Base-by-base conservation (phyloP, 768 basidiomycete species). In the Cubamyces sp. region DNA sequence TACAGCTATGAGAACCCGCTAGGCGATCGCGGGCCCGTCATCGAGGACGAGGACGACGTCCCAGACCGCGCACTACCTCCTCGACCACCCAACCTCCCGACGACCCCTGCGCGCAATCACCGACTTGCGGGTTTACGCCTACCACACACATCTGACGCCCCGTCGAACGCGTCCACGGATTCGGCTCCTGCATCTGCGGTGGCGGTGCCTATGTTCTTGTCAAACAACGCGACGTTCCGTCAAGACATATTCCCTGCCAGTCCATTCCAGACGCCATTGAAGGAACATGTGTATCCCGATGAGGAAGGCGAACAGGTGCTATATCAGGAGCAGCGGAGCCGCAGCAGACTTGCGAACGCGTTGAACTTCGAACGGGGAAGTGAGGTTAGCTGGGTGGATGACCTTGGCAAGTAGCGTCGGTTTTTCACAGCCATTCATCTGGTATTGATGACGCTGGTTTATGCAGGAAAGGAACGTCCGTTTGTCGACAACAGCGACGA, bases 381-480 rank as follows among this genome's bases (percentile, higher is more conserved):
- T 45, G 86, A 87, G 67, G 82, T 80, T 47, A 93, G 91, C 68
- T 93, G 91, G 91, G 78, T 90, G 40, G 90, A 88, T 43, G 84
- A 86, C 49, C 87, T 82, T 71, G 86, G 91, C 90, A 68, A 67
- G 84, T 77, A 9, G 9, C 1, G 6, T 6, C 9, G 34, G 34
- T 6, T 11, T 34, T 34, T 5, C 34, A 25, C 0, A 50, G 2
- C 16, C 25, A 39, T 15, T 40, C 57, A 34, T 7, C 21, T 37
- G 52, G 41, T 21, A 46, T 26, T 69, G 28, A 34, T 47, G 37
- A 23, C 63, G n/a, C 47, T 51, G 55, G 51, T 45, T 60, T 60
- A n/a, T n/a, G n/a, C 63, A 86, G 86, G 86, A 23, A 83, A 83
- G 46, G 85, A 87, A 55, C 87, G 82, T 26, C 88, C 88, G 71